Conservation (phyloP, 2,329 filamentous ascomycete genomes). For the Alternaria gansuensis region DNA sequence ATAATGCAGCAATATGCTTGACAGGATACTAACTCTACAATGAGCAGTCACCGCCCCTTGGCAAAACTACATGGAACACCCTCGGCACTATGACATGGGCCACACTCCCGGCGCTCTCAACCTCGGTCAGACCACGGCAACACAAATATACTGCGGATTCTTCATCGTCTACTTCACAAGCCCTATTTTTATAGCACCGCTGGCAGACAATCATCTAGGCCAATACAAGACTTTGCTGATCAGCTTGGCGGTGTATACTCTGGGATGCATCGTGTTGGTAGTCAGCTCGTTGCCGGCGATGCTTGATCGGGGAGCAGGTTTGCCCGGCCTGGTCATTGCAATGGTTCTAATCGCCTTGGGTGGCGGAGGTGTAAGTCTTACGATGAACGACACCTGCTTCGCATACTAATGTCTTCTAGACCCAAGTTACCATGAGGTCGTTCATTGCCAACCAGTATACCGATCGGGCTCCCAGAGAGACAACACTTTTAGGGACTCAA, state of each 20-base stretch:
- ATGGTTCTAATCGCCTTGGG: conserved; percentile 54
- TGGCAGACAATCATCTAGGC: conserved; percentile 54
- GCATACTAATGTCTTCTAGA: conserved; percentile 13
- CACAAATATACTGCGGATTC: conserved; percentile 65
- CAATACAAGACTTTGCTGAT: conserved; percentile 51
- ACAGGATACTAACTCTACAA: conserved; percentile 9
- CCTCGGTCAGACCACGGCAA: conserved; percentile 55
- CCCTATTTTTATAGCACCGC: conserved; percentile 48
- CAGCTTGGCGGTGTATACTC: conserved; percentile 41
- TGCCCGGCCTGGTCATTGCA: conserved; percentile 39
- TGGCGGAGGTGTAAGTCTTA: conserved; percentile 41
- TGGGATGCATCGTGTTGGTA: conserved; percentile 36
- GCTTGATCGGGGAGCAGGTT: conserved; percentile 35
- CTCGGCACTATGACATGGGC: conserved; percentile 29
- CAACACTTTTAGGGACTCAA: conserved; percentile 8
- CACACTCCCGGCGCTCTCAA: conserved; percentile 49
- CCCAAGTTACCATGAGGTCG: conserved; percentile 48
- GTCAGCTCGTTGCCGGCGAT: conserved; percentile 32
- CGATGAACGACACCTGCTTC: not conserved
- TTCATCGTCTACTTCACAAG: conserved; percentile 60
- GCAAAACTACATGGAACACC: conserved; percentile 58
- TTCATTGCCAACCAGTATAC: conserved; percentile 52
- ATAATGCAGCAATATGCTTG: conserved; percentile 19
- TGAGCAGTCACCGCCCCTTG: conserved; percentile 41
- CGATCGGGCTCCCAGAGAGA: conserved; percentile 31